Base-by-base conservation (phyloP, 2,329 filamentous ascomycete species). In the Aspergillus sp. region DNA sequence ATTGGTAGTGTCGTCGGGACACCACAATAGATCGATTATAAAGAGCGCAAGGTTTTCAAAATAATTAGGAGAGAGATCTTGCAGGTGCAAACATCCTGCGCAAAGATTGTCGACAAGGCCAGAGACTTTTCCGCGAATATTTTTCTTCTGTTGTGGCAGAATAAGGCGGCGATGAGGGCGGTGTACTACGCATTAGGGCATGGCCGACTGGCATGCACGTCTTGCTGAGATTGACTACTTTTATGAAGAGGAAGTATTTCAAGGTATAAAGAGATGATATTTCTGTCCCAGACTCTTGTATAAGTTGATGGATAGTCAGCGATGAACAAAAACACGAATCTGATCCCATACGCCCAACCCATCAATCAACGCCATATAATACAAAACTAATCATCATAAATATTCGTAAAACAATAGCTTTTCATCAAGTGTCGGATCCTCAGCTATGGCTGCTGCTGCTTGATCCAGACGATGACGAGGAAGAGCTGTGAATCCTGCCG, bases 101-200 rank as follows among this genome's bases (percentile, higher is more conserved):
- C 20, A 43, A 19, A 25, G 9, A 43, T 30, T 43, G 22, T 32
- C 20, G n/a, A 32, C n/a, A 12, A 44, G 6, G 7, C 17, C 10
- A 12, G 17, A 43, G 12, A n/a, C 27, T 17, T 19, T 20, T 19
- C 25, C 15, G 25, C 19, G 56, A 62, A 64, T 64, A 65, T 62
- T 66, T 66, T 66, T 66, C 59, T 60, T 54, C 52, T 48, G 50
- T 56, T 39, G 37, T 47, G 60, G 63, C 63, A 66, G 54, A 63
- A 55, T 4, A 13, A 6, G 51, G 63, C 63, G 63, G 63, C 63
- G 56, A 45, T 13, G 2, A 30, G 22, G 48, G 60, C 63, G 63
- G 63, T 60, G 20, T 39, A 7, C 4, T 2, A 10, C 47, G 43
- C 55, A 49, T 56, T 38, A 45, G 20, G 43, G 41, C 44, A 47